Evolutionary conservation across 306 rosid genomes (phyloP).

Genomic region (Cucurbita argyrosperma): DNA sequence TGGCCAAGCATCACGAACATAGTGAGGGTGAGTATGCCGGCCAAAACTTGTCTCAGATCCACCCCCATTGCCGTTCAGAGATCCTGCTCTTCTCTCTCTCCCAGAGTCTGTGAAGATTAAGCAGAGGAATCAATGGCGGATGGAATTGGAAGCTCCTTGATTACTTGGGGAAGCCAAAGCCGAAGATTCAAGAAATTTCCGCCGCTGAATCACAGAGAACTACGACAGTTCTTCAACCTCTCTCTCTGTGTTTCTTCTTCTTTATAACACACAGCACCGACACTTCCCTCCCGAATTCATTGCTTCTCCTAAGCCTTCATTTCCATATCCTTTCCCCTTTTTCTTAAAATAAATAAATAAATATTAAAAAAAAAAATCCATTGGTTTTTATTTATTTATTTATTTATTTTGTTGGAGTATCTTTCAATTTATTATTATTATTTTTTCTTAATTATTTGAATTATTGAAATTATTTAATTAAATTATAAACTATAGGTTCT

Average conservation of each 20-base stretch:
- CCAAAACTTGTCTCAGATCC: conserved; percentile 95
- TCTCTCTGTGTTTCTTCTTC: background rate
- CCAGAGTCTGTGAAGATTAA: background rate
- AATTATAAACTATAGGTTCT: too few relatives aligned
- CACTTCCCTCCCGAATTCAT: background rate
- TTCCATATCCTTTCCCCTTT: too few relatives aligned
- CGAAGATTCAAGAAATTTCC: background rate
- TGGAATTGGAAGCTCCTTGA: background rate
- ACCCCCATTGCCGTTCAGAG: conserved; percentile 43
- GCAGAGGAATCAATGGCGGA: background rate
- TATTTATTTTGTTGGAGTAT: too few relatives aligned
- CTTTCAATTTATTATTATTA: too few relatives aligned
- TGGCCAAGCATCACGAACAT: conserved; percentile 97
- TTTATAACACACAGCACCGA: conserved; percentile 1
- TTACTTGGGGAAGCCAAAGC: background rate
- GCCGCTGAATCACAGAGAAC: background rate
- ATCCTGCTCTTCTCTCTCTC: background rate
- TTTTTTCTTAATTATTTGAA: too few relatives aligned
- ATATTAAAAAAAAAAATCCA: too few relatives aligned
- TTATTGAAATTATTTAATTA: too few relatives aligned
- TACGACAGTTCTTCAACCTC: background rate
- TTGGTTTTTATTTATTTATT: too few relatives aligned
- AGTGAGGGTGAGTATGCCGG: conserved; percentile 67
- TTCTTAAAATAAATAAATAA: too few relatives aligned
- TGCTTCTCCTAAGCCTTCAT: too few relatives aligned